Evolutionary conservation across 768 basidiomycete genomes (phyloP).

Genomic region (Auricularia cornea): DNA sequence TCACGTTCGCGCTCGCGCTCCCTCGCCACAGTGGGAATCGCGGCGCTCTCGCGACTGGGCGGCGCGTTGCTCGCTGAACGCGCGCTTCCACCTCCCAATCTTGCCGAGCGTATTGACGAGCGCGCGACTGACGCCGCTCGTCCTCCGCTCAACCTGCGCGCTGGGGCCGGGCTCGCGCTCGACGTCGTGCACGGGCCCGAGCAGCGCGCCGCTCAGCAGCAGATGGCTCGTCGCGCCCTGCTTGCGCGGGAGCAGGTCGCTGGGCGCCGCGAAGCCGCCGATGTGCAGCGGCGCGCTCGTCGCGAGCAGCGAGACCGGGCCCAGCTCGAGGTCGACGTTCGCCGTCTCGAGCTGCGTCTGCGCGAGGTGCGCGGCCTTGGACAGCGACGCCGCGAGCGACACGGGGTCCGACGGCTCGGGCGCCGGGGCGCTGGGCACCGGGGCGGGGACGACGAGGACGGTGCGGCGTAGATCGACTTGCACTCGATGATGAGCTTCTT

Average conservation of each 20-base stretch:
- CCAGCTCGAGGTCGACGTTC: conserved; percentile 8
- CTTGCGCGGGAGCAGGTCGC: too few species aligned
- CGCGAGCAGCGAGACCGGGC: not conserved
- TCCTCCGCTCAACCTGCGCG: not conserved
- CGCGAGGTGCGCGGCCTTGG: too few species aligned
- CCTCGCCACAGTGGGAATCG: conserved; percentile 14
- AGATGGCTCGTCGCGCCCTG: not conserved
- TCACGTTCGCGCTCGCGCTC: conserved; percentile 38
- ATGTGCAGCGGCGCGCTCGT: not conserved
- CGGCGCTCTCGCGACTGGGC: too few species aligned
- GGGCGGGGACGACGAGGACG: not conserved
- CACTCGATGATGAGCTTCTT: too few species aligned
- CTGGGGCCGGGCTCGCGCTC: not conserved
- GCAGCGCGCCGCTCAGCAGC: not conserved
- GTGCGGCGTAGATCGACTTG: not conserved
- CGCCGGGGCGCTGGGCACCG: too few species aligned
- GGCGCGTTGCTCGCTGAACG: conserved; percentile 41
- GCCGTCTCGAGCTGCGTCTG: too few species aligned
- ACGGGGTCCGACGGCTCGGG: too few species aligned
- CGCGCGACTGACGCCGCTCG: conserved; percentile 57
- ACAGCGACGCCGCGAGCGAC: too few species aligned
- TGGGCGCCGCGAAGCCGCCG: not conserved
- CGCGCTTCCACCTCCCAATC: too few species aligned
- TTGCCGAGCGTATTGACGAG: conserved; percentile 77
- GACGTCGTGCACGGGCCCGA: not conserved